phyloP scores from a whole-genome alignment of 768 basidiomycete species.

The Agaricus bisporus region DNA sequence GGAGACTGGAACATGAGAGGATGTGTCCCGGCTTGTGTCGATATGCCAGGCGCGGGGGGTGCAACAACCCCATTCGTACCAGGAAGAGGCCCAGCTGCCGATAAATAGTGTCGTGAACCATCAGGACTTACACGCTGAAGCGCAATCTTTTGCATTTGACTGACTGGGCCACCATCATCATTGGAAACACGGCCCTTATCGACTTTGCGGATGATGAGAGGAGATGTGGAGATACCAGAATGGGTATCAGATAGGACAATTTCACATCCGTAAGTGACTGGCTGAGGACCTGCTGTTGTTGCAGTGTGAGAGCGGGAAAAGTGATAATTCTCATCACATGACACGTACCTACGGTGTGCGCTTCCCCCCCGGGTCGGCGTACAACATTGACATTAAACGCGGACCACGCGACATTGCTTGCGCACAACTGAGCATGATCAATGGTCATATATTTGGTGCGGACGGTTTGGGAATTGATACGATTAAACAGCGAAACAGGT shows the following conservation, averaged over 20 bases:
- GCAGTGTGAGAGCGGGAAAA: conserved; percentile 32
- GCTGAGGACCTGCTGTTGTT: conserved; percentile 58
- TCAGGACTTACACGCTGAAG: conserved; percentile 78
- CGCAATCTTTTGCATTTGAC: conserved; percentile 96
- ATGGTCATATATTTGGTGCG: conserved; percentile 97
- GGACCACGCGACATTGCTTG: conserved; percentile 90
- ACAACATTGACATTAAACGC: conserved; percentile 92
- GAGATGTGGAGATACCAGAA: conserved; percentile 81
- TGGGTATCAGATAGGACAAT: conserved; percentile 80
- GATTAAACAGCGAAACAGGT: conserved; percentile 89
- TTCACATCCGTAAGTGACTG: conserved; percentile 88
- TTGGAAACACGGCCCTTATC: conserved; percentile 83
- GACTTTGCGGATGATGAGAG: conserved; percentile 86
- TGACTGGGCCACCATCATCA: conserved; percentile 90
- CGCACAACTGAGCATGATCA: conserved; percentile 75
- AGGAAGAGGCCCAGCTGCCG: conserved; percentile 80
- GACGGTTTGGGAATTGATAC: conserved; percentile 95
- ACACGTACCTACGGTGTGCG: conserved; percentile 57
- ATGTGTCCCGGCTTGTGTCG: conserved; percentile 74
- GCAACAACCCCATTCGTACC: conserved; percentile 65
- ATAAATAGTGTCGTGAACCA: conserved; percentile 82
- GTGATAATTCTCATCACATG: conserved; percentile 41
- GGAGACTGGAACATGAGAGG: conserved; percentile 75
- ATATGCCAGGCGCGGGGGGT: conserved; percentile 69
- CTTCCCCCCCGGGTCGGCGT: conserved; percentile 60